phyloP scores from a whole-genome alignment of 2,329 filamentous ascomycete species.

The Epicoccum sorghinum region DNA sequence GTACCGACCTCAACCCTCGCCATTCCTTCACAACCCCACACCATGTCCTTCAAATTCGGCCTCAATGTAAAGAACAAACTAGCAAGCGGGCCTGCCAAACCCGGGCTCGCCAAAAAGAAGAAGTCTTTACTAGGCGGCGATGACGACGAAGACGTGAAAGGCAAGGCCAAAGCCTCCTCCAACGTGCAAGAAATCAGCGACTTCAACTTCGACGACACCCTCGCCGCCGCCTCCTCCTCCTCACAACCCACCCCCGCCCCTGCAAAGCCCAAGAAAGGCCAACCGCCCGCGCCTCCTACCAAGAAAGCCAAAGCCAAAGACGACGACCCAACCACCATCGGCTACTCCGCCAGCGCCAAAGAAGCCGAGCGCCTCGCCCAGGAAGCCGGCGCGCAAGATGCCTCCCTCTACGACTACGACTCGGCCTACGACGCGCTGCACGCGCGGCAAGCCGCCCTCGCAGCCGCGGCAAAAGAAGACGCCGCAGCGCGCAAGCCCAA shows the following conservation, averaged over 20 bases:
- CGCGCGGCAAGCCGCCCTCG: conserved; percentile 60
- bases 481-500: conserved; percentile 70
- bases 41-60: conserved; percentile 59
- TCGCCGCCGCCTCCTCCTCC: conserved; percentile 31
- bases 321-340: conserved; percentile 49
- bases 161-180: conserved; percentile 42
- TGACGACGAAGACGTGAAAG: conserved; percentile 59
- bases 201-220: conserved; percentile 62
- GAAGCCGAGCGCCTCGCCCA: conserved; percentile 68
- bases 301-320: conserved; percentile 47
- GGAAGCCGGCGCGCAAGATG: conserved; percentile 70
- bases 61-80: conserved; percentile 66
- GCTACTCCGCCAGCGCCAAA: conserved; percentile 70
- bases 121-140: conserved; percentile 43
- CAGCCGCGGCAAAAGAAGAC: conserved; percentile 59
- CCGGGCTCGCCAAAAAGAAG: conserved; percentile 33
- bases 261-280: conserved; percentile 47
- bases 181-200: conserved; percentile 62
- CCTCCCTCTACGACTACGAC: conserved; percentile 86
- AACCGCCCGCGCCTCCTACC: conserved; percentile 39
- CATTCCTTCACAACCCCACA: conserved; percentile 15
- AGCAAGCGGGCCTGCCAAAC: conserved; percentile 24
- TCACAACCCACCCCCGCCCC: conserved; percentile 32
- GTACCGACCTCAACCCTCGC: neutral
- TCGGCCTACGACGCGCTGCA: conserved; percentile 79